Evolutionary conservation across 805 yeast species (phyloP).

Genomic region (Starmerella etchellsii): DNA sequence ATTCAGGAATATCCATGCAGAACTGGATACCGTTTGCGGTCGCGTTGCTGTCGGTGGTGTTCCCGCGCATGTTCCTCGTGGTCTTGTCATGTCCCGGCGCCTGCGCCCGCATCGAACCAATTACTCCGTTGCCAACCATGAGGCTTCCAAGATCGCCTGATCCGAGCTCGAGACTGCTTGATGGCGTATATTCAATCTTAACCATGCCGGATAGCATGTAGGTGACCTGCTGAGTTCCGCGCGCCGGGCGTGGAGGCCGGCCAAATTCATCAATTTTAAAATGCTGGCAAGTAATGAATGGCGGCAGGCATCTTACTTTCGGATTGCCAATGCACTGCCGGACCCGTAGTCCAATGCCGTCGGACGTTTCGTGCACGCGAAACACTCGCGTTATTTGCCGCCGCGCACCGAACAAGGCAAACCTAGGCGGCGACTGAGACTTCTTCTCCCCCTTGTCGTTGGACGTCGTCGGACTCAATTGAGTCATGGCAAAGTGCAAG

Average conservation of each 20-base stretch:
- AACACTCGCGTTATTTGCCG: constrained; percentile 6
- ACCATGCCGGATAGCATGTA: constrained; percentile 13
- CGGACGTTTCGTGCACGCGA: constrained; percentile 14
- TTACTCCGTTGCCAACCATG: constrained; percentile 21
- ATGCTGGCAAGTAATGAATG: constrained; percentile 20
- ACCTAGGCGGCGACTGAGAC: too few relatives aligned
- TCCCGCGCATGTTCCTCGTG: not conserved
- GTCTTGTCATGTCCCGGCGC: not conserved
- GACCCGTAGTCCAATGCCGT: constrained; percentile 12
- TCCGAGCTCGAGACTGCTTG: constrained; percentile 14
- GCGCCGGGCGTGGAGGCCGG: constrained; percentile 19
- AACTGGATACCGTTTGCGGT: constrained; percentile 14
- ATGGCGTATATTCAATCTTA: constrained; percentile 15
- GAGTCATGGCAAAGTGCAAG: too few relatives aligned
- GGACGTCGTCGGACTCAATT: too few relatives aligned
- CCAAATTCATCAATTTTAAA: constrained; percentile 16
- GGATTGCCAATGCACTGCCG: constrained; percentile 15
- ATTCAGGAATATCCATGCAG: constrained; percentile 19
- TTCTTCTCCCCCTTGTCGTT: too few relatives aligned
- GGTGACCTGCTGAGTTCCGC: constrained; percentile 19
- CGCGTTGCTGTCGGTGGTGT: not conserved
- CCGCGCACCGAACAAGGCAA: too few relatives aligned
- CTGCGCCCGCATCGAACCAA: constrained; percentile 10
- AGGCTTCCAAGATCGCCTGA: constrained; percentile 18
- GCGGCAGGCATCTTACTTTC: constrained; percentile 17